Conservation (phyloP, 768 basidiomycete genomes). For the Kwoniella heveanensis region DNA sequence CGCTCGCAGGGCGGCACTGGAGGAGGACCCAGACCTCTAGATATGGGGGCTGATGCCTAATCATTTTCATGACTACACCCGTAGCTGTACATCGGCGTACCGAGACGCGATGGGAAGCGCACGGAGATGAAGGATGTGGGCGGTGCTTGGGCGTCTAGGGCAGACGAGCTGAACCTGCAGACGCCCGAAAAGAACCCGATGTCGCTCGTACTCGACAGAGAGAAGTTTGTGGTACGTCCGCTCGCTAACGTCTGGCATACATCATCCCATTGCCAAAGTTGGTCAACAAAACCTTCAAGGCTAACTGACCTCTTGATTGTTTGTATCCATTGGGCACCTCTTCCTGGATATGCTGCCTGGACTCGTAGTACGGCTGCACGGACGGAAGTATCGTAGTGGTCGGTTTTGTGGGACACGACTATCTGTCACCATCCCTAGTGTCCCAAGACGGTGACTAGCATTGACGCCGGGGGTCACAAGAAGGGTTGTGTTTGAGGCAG, state of each 20-base stretch:
- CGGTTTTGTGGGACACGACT: slow-evolving; percentile 6
- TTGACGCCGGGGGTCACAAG: too few species aligned
- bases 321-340: too few species aligned
- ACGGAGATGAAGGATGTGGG: slow-evolving; percentile 64
- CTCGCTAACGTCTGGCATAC: background rate
- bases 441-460: too few species aligned
- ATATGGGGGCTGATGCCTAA: too few species aligned
- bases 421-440: background rate
- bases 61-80: background rate
- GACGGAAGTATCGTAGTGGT: slow-evolving; percentile 23
- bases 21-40: too few species aligned
- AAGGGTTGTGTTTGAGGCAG: too few species aligned
- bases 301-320: too few species aligned
- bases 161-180: slow-evolving; percentile 61
- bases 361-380: slow-evolving; percentile 19
- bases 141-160: slow-evolving; percentile 76
- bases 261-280: background rate
- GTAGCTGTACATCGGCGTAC: slow-evolving; percentile 39
- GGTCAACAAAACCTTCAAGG: background rate
- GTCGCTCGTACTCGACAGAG: slow-evolving; percentile 88
- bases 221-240: slow-evolving; percentile 76
- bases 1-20: too few species aligned
- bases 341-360: too few species aligned
- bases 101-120: slow-evolving; percentile 17
- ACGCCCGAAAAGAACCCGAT: slow-evolving; percentile 91